A percentile compares a stretch with the other conserved stretches of the same genome.
These are phyloP conservation scores for Pneumocystis canis DNA, from an alignment of 1,139 yeast genomes.

Conservation along the genomic window DNA sequence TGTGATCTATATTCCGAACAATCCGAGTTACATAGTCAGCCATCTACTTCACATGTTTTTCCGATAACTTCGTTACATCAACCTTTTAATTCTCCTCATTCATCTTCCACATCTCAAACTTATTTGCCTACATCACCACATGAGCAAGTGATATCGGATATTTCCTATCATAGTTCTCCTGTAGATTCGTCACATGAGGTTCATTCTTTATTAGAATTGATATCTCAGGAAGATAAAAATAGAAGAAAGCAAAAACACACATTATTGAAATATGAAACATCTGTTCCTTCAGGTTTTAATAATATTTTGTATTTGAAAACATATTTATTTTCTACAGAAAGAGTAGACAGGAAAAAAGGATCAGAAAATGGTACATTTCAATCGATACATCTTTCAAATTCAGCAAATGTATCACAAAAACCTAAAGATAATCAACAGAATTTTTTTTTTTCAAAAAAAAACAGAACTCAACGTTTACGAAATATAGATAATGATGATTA, in stretches of 20 bases:
- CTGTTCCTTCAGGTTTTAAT: neutral
- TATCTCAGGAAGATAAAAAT: neutral
- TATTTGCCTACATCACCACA: neutral
- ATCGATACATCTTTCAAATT: neutral
- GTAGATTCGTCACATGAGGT: neutral
- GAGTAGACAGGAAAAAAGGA: neutral
- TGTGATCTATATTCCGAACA: neutral
- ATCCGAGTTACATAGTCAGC: neutral
- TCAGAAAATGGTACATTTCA: neutral
- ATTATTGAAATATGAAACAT: neutral
- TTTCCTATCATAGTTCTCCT: neutral
- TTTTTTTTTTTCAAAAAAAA: neutral
- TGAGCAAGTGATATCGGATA: neutral
- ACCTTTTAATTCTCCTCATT: neutral
- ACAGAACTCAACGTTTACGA: neutral
- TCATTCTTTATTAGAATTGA: neutral
- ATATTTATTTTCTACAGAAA: neutral
- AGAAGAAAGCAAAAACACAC: neutral
- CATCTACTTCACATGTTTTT: neutral
- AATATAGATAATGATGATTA: neutral
- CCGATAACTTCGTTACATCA: neutral
- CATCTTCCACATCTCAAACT: neutral
- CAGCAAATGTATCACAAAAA: neutral
- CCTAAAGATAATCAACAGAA: neutral
- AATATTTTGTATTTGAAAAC: neutral